Base-by-base conservation (phyloP, 2,329 filamentous ascomycete genomes). In the Acephala macrosclerotiorum region DNA sequence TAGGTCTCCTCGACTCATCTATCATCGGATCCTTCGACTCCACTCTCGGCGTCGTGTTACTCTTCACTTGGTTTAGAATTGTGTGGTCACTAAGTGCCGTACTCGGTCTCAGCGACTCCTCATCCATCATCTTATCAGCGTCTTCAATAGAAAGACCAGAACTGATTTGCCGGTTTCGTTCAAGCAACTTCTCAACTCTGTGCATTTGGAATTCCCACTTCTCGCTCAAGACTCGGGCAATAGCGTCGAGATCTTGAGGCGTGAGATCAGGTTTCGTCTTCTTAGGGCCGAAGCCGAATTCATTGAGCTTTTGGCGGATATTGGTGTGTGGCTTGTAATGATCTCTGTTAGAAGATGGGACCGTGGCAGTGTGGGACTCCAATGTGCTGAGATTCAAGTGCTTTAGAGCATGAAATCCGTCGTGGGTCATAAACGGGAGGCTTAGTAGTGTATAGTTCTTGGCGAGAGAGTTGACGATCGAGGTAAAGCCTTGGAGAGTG, bases 401-500 rank as follows among this genome's bases (percentile, higher is more conserved):
- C 59, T 87, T 87, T 65, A 92, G 83, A 2, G 89, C 86, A 70
- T 85, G 82, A 26, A 82, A 80, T 56, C 89, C 83, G 67, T 90
- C 88, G 68, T 85, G 82, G 40, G 85, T 81, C 86, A 92, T 89
- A 11, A 79, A 80, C 6, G 90, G 89, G 38, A 92, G 81, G 70
- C 84, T 85, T 16, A 91, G 75, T 1, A 92, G 76, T 0, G 85
- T 86, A 2, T 82, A 84, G 72, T 93, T 93, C 49, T 83, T 84
- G 66, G 89, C 84, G n/a, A 92, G 78, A 20, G 88, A 84, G 72
- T 92, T 90, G 58, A 92, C 87, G 7, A 91, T 79, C 60, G 89
- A 87, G 0, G 88, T 91, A 69, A 91, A 89, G 1, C 88, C 89
- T 69, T 89, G 87, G n/a, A 91, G 80, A 55, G 88, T 89, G 63